These are phyloP conservation scores for Lolium multiflorum DNA, from an alignment of 176 grass and related monocot genomes.

Conservation along the genomic window DNA sequence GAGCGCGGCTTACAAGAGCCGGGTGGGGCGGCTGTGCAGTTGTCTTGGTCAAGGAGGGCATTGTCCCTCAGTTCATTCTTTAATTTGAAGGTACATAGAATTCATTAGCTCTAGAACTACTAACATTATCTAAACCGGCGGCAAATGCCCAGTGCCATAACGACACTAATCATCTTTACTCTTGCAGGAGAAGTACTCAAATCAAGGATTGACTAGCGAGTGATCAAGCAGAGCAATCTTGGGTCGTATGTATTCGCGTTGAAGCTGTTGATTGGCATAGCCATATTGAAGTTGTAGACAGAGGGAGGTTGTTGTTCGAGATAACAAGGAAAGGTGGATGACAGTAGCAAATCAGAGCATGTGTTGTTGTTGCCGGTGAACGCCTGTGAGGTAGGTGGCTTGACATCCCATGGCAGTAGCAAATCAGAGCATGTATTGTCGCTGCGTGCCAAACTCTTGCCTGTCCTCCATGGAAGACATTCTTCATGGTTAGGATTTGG, in stretches of 20 bases:
- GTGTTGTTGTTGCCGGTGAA: too few relatives aligned
- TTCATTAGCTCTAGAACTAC: neutral
- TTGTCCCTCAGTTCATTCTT: constrained; percentile 89
- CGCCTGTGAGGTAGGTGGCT: too few relatives aligned
- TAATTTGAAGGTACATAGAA: constrained; percentile 77
- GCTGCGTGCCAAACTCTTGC: too few relatives aligned
- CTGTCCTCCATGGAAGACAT: too few relatives aligned
- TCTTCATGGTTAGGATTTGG: too few relatives aligned
- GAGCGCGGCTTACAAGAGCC: constrained; percentile 85
- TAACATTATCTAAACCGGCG: neutral
- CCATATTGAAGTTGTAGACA: constrained; percentile 74
- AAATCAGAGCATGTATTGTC: too few relatives aligned
- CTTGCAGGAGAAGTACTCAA: constrained; percentile 75
- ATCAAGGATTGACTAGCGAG: constrained; percentile 67
- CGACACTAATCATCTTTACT: neutral
- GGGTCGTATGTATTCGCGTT: constrained; percentile 83
- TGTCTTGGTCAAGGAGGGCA: constrained; percentile 83
- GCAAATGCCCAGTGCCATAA: neutral
- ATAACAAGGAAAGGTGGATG: too few relatives aligned
- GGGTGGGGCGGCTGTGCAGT: constrained; percentile 94
- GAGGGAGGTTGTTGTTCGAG: too few relatives aligned
- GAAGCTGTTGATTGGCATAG: constrained; percentile 90
- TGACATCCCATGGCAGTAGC: too few relatives aligned
- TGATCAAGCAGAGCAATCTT: constrained; percentile 68
- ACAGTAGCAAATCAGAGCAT: too few relatives aligned